phyloP scores from a whole-genome alignment of 441 rosid genomes.

The Adansonia gregorii region DNA sequence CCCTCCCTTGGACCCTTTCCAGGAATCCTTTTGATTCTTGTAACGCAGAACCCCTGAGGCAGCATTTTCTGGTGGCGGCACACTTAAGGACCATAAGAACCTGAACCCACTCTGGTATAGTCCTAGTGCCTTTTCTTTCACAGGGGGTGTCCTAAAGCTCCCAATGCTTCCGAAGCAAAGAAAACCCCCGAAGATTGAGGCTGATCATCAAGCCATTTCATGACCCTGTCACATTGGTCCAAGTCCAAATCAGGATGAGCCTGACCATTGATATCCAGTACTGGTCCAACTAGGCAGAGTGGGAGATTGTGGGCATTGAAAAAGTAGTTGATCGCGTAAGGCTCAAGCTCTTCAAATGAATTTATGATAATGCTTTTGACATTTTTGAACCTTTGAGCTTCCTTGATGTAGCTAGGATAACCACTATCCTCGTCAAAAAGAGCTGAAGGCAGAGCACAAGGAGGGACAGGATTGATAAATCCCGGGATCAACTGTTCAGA shows the following conservation, averaged over 20 bases:
- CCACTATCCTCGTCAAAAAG: constrained; percentile 37
- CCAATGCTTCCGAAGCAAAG: constrained; percentile 52
- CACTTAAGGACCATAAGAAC: constrained; percentile 52
- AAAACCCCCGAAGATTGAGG: constrained; percentile 42
- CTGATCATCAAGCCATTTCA: constrained; percentile 48
- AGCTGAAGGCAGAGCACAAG: constrained; percentile 40
- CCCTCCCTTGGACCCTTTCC: constrained; percentile 43
- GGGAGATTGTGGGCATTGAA: constrained; percentile 31
- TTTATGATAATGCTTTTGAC: constrained; percentile 47
- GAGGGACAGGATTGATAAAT: constrained; percentile 42
- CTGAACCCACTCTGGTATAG: constrained; percentile 48
- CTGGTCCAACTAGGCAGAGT: constrained; percentile 56
- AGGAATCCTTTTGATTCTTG: constrained; percentile 42
- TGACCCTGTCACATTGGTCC: constrained; percentile 32
- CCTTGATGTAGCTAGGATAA: constrained; percentile 30
- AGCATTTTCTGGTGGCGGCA: constrained; percentile 5
- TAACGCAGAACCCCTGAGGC: not conserved
- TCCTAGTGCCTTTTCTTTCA: constrained; percentile 46
- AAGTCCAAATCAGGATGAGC: constrained; percentile 50
- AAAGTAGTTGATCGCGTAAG: constrained; percentile 36
- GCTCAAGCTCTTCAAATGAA: constrained; percentile 47
- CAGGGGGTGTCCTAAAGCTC: constrained; percentile 35
- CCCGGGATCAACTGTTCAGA: constrained; percentile 42
- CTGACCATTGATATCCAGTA: constrained; percentile 43
- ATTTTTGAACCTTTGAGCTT: constrained; percentile 43